Base-by-base conservation (phyloP, 345 rosid species). In the Erucastrum elatum region DNA sequence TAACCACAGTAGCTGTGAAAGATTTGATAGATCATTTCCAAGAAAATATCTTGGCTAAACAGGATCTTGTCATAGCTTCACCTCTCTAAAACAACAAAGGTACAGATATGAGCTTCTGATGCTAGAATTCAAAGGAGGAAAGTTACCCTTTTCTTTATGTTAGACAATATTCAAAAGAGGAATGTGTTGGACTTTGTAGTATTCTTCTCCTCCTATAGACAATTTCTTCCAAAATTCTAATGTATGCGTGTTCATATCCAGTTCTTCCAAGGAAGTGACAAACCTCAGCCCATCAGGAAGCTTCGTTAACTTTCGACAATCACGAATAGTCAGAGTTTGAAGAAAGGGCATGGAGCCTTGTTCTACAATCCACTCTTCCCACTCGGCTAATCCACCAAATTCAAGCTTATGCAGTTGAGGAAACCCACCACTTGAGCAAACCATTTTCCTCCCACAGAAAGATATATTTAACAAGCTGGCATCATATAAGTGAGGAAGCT, bases 281-380 rank as follows among this genome's bases (percentile, higher is more conserved):
- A 56, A 56, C 61, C 61, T 56, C 27, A 56, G 61, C 61, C 61
- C 61, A 56, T 56, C 61, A 56, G 61, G 61, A 56, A 56, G 61
- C 29, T 21, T 4, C 1, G 9, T 25, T 21, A 56, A 56, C 61
- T 56, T 56, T 21, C 61, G 29, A 56, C 61, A 56, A 56, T 56
- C 17, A 17, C 4, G 29, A 56, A 56, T 56, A 56, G 29, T 56
- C 61, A 56, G 27, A 17, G 61, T 56, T 25, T 56, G 61, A 17
- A 56, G 61, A 56, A 56, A 25, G 26, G 26, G 61, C 61, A 56
- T 56, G 29, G 61, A 56, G 29, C 65, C 35, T 60, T 60, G 33
- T 26, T 60, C 64, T 26, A 60, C 64, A 26, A 60, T 60, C 64
- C 34, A 60, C 34, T 61, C 65, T 61, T 61, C 65, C 65, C 30